Conservation (phyloP, 2,329 filamentous ascomycete species). For the Hypoxylon sp. region DNA sequence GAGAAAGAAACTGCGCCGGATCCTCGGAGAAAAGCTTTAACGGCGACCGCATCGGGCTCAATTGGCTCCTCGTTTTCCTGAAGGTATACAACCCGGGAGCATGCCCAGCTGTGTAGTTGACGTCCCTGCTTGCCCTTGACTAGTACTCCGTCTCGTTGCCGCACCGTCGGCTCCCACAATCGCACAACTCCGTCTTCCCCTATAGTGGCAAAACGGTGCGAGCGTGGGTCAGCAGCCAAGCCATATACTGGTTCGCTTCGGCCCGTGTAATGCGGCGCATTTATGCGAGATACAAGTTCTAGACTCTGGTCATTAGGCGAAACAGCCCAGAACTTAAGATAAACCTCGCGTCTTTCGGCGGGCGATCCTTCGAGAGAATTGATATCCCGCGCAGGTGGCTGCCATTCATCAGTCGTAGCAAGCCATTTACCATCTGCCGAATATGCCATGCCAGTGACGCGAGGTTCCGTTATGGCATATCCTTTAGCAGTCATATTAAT, state of each 20-base stretch:
- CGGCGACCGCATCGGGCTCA: constrained; percentile 51
- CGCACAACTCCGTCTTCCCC: constrained; percentile 84
- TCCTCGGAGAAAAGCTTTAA: constrained; percentile 50
- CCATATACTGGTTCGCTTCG: constrained; percentile 74
- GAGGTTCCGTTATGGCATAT: constrained; percentile 79
- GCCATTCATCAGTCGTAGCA: constrained; percentile 92
- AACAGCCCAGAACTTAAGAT: constrained; percentile 91
- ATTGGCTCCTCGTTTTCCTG: constrained; percentile 58
- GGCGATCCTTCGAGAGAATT: constrained; percentile 65
- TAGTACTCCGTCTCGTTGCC: constrained; percentile 76
- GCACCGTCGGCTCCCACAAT: constrained; percentile 82
- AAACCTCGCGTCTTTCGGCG: constrained; percentile 74
- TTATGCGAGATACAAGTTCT: constrained; percentile 84
- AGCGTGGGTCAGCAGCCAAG: constrained; percentile 77
- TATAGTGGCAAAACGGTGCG: constrained; percentile 83
- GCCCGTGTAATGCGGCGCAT: constrained; percentile 79
- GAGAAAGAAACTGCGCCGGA: constrained; percentile 82
- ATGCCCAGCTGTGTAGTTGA: constrained; percentile 81
- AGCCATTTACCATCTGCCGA: constrained; percentile 89
- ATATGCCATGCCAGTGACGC: constrained; percentile 80
- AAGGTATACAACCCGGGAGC: constrained; percentile 69
- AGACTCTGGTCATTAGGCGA: constrained; percentile 69
- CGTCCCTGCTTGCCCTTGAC: constrained; percentile 69
- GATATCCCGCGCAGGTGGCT: constrained; percentile 77
- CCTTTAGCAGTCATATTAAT: constrained; percentile 81